Evolutionary conservation across 192 early-diverging fungal species (phyloP).

Genomic region (Allomyces javanicus): DNA sequence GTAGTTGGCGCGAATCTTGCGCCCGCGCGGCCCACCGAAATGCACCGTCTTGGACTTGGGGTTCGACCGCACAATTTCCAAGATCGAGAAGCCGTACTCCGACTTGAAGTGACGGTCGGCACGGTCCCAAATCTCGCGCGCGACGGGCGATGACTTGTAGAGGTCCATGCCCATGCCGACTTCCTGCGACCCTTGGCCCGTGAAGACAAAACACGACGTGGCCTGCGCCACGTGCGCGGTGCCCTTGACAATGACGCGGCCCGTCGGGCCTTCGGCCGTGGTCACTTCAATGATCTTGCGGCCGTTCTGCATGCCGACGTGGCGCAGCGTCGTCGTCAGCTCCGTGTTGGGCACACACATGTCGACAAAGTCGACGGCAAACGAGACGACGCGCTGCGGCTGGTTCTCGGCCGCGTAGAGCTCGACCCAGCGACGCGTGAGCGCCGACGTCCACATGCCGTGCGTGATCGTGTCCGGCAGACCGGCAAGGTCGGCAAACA

Average conservation of each 20-base stretch:
- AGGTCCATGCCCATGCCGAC: constrained; percentile 91
- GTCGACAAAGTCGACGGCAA: constrained; percentile 68
- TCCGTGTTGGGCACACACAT: constrained; percentile 86
- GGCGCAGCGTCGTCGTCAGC: constrained; percentile 71
- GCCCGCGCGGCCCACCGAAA: constrained; percentile 73
- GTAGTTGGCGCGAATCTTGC: constrained; percentile 61
- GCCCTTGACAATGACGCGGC: constrained; percentile 55
- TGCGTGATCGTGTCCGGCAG: constrained; percentile 89
- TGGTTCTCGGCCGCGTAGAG: constrained; percentile 84
- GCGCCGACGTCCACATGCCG: constrained; percentile 93
- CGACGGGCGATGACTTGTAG: constrained; percentile 57
- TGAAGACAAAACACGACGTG: constrained; percentile 78
- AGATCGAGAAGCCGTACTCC: constrained; percentile 69
- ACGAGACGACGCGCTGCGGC: constrained; percentile 68
- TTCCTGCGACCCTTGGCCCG: constrained; percentile 92
- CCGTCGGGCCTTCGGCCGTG: constrained; percentile 61
- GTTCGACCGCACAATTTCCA: constrained; percentile 77
- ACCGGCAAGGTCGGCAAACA: constrained; percentile 75
- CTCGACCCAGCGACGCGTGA: constrained; percentile 88
- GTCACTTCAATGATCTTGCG: constrained; percentile 83
- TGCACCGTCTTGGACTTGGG: constrained; percentile 63
- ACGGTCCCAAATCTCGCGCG: constrained; percentile 76
- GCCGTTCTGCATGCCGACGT: constrained; percentile 90
- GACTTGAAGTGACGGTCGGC: constrained; percentile 69
- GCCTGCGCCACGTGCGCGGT: constrained; percentile 88